Base-by-base conservation (phyloP, 2,329 filamentous ascomycete genomes). In the Falciphora oryzae region DNA sequence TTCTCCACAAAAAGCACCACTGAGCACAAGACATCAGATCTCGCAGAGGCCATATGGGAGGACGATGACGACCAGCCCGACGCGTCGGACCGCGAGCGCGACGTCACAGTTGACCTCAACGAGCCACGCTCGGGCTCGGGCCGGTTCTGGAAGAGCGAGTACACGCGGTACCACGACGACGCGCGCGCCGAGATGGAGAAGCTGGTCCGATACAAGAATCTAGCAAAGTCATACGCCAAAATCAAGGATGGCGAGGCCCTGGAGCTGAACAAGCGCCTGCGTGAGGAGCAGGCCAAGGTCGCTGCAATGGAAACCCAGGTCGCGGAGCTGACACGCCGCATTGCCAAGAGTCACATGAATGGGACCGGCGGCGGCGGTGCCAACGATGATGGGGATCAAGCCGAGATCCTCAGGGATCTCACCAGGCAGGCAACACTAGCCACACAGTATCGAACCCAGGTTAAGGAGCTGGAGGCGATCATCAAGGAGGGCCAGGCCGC, bases 131-230 rank as follows among this genome's bases (percentile, higher is more conserved):
- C 90, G 2, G 84, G 89, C 66, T 92, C 90, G 4, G 90, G 90
- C 8, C 87, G 84, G 70, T 93, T 90, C 75, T 94, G 91, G 91
- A 93, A 93, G 75, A 83, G 85, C 29, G 85, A 92, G 71, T 93
- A 90, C 70, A 84, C 91, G 69, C 84, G 82, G 64, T 94, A 93
- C 71, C 87, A 91, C 61, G 81, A 85, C 59, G 89, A 90, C 67
- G 90, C 90, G 67, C 86, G 86, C 73, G 83, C 81, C 58, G 89
- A 93, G 74, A 88, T 93, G 81, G 87, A 88, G 77, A 91, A 89
- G 77, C 80, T 94, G 71, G 83, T 93, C 72, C 86, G 86, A 72
- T 93, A 93, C 80, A 92, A 93, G 78, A 86, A 91, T 72, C 80
- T 92, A 67, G 89, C 90, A 65, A 93, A 91, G 76, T 89, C 87